Evolutionary conservation across 768 basidiomycete species (phyloP).

Genomic region (Podaxis sp.): DNA sequence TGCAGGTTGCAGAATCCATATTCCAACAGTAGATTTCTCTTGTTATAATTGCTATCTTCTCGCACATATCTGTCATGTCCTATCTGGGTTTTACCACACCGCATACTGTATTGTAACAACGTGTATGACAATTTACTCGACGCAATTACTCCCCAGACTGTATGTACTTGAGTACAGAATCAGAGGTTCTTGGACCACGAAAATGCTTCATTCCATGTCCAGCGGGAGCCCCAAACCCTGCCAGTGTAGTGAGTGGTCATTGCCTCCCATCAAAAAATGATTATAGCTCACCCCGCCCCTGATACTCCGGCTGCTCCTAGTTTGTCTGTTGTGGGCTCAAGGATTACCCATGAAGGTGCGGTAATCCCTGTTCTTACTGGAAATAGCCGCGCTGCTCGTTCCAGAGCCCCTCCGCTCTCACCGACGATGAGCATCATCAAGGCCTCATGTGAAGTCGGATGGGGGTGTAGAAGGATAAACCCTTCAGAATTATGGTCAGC

Average conservation of each 20-base stretch:
- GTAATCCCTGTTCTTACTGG: constrained; percentile 82
- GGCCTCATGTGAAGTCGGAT: constrained; percentile 37
- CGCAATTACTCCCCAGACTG: neutral
- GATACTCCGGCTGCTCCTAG: constrained; percentile 72
- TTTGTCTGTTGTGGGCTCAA: constrained; percentile 49
- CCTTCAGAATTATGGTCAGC: constrained; percentile 18
- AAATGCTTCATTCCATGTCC: constrained; percentile 28
- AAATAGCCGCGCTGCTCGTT: constrained; percentile 70
- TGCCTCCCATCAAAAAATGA: neutral
- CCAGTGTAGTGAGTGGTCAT: neutral
- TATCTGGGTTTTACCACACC: constrained; percentile 59
- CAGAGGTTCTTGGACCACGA: constrained; percentile 18
- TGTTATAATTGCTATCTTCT: constrained; percentile 72
- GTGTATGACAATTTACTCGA: constrained; percentile 30
- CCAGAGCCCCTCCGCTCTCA: constrained; percentile 55
- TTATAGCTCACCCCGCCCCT: constrained; percentile 67
- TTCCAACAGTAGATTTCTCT: constrained; percentile 70
- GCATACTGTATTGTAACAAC: constrained; percentile 89
- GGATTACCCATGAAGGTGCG: constrained; percentile 76
- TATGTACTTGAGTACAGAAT: constrained; percentile 3
- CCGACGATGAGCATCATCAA: constrained; percentile 54
- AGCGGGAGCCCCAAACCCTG: constrained; percentile 29
- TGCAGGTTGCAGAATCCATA: constrained; percentile 74
- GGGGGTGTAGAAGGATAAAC: constrained; percentile 59
- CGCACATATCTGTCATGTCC: constrained; percentile 69